These are phyloP conservation scores for Magnaporthiopsis incrustans DNA, from an alignment of 2,329 filamentous ascomycete species.

Conservation along the genomic window DNA sequence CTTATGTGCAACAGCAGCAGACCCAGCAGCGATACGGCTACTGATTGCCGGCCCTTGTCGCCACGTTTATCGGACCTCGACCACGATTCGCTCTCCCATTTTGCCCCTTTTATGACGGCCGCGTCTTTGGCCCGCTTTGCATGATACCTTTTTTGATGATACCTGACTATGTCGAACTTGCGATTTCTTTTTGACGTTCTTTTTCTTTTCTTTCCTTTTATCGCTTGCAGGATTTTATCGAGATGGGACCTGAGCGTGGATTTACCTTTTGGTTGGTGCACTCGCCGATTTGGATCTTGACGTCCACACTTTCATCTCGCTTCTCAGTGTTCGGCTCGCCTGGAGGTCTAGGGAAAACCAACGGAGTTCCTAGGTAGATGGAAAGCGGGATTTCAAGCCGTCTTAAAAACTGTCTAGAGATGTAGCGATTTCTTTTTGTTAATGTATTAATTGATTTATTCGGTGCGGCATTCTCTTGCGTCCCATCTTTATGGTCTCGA, in stretches of 20 bases:
- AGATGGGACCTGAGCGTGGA: too few relatives aligned
- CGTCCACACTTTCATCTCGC: neutral
- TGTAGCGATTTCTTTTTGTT: neutral
- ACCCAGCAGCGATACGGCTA: constrained; percentile 7
- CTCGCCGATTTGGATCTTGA: too few relatives aligned
- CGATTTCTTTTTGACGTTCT: neutral
- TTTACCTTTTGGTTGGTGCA: too few relatives aligned
- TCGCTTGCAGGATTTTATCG: too few relatives aligned
- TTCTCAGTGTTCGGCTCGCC: neutral
- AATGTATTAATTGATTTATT: neutral
- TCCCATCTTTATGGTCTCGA: too few relatives aligned
- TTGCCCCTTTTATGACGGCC: neutral
- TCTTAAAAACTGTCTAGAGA: neutral
- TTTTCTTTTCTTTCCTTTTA: neutral
- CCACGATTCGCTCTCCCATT: neutral
- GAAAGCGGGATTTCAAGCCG: neutral
- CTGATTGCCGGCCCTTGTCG: neutral
- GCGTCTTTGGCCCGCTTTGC: neutral
- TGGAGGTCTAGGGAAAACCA: neutral
- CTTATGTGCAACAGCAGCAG: neutral
- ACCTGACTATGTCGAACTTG: neutral
- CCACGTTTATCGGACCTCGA: neutral
- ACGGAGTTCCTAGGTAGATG: neutral
- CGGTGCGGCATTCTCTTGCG: too few relatives aligned
- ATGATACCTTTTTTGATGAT: neutral